Percentiles rank a stretch among this genome's conserved stretches.
Evolutionary conservation across 306 rosid genomes (phyloP).

Genomic region (Vachellia collinsii): DNA sequence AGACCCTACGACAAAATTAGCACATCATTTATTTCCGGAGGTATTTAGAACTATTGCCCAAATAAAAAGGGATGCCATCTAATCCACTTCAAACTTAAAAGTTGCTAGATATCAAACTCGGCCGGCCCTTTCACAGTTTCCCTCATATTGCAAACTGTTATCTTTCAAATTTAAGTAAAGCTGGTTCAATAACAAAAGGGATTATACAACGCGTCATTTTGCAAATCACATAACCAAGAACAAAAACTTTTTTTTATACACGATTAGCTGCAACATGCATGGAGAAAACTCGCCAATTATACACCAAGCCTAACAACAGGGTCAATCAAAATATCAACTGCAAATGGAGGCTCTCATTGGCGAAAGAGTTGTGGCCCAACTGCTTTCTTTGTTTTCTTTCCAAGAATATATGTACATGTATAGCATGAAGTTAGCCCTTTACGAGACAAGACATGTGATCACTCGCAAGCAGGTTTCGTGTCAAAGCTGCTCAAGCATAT

Average conservation of each 20-base stretch:
- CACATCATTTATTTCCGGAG: not conserved
- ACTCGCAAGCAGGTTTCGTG: constrained; percentile 97
- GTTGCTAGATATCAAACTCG: not conserved
- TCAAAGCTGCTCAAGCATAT: constrained; percentile 95
- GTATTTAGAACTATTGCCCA: not conserved
- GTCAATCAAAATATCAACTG: constrained; percentile 37
- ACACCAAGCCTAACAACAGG: constrained; percentile 45
- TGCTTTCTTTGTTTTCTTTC: not conserved
- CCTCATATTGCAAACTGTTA: not conserved
- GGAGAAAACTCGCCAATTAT: constrained; percentile 36
- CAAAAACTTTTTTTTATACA: not conserved
- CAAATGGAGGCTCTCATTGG: constrained; percentile 37
- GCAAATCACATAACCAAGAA: not conserved
- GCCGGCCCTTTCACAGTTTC: not conserved
- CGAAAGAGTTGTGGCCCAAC: constrained; percentile 41
- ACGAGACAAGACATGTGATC: constrained; percentile 36
- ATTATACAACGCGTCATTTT: not conserved
- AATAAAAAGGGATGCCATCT: not conserved
- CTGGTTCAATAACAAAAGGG: not conserved
- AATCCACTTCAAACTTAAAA: not conserved
- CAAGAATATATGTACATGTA: constrained; percentile 52
- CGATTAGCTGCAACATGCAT: not conserved
- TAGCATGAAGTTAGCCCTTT: constrained; percentile 30
- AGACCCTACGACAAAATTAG: constrained; percentile 25
- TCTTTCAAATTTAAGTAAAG: not conserved